Evolutionary conservation across 257 asterid species (phyloP).

Genomic region (Ilex asprella): DNA sequence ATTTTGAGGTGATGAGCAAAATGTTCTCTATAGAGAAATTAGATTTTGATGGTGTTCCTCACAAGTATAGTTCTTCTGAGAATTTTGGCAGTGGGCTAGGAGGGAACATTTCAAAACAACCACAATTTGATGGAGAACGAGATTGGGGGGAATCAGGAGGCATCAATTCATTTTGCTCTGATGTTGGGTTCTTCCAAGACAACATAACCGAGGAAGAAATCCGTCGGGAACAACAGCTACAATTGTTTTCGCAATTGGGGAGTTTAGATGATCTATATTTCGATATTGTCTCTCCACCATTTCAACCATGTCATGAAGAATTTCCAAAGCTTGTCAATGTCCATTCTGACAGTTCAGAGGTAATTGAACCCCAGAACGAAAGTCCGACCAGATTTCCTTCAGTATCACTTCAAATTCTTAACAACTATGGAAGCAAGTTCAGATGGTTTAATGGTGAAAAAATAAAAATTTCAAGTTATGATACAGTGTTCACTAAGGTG

Average conservation of each 20-base stretch:
- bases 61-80: background rate
- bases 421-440: constrained; percentile 31
- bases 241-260: background rate
- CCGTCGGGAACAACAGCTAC: background rate
- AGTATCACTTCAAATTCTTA: constrained; percentile 37
- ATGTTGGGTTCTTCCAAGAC: background rate
- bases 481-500: background rate
- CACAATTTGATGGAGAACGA: no score
- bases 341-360: constrained; percentile 5
- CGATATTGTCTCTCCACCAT: background rate
- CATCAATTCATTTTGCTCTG: no score
- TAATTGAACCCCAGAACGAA: constrained; percentile 12
- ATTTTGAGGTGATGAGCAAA: background rate
- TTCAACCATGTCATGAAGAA: constrained; percentile 5
- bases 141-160: no score
- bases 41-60: background rate
- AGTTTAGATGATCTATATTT: no score
- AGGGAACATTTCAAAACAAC: no score
- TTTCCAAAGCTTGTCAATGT: background rate
- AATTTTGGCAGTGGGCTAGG: background rate
- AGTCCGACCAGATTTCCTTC: constrained; percentile 14
- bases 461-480: constrained; percentile 9
- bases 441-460: constrained; percentile 26
- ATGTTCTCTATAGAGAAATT: background rate
- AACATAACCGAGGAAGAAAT: background rate